Evolutionary conservation across 805 yeast species (phyloP), one percentile per base, ranked within the genome.

Genomic region (Saccharomyces jurei): DNA sequence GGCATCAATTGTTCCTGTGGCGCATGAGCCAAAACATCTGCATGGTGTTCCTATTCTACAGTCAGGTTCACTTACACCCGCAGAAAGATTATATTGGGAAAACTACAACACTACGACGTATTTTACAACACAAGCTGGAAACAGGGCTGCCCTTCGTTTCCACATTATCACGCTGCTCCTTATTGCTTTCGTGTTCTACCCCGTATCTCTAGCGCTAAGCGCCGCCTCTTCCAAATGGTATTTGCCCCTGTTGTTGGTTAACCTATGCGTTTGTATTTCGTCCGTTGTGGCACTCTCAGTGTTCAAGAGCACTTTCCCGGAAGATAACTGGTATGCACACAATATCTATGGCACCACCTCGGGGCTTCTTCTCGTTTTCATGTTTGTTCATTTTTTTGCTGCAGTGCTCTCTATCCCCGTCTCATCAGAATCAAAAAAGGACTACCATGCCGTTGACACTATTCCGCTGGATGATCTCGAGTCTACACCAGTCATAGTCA

Each of bases 1-100:
- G 4, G 14, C 49, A 4, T 48, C 60, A 5, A 46, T 71, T 14
- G 53, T 60, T 1, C 81, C 84, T 0, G 68, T 73, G n/a, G 71
- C 84, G 0, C 82, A 81, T 63, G 80, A 75, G 52, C 63, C 59
- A 4, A 65, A 60, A 31, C 77, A 81, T 63, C 66, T 70, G 50
- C 96, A 89, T 64, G 96, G 96, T 0, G 63, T 80, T 59, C 91
- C 96, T 1, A 87, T 91, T 47, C 74, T 90, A 49, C 66, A 78
- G 56, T 57, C 60, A 29, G 85, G 87, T 1, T 64, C 80, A 21
- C 76, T 91, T 50, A 77, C 83, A 17, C 85, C 91, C 0, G 86
- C 82, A 48, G 96, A 90, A 68, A 73, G 82, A 53, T 66, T 77
- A 28, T 91, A 79, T 69, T 91, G 97, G 97, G 83, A 82, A 50